phyloP scores from a whole-genome alignment of 805 yeast genomes.

The Saccharomycopsis sp. region DNA sequence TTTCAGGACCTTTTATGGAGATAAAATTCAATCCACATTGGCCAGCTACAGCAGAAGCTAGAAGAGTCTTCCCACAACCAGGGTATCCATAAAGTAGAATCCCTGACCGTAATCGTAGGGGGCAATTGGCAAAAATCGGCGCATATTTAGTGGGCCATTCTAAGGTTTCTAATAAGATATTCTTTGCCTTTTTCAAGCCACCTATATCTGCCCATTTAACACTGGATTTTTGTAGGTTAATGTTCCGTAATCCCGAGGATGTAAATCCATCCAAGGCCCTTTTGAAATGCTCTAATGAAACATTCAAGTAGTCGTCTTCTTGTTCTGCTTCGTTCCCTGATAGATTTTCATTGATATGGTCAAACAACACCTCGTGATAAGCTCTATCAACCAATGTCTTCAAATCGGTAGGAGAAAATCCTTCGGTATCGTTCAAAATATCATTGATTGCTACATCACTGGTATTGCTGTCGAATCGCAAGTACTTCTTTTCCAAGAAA shows the following conservation, averaged over 20 bases:
- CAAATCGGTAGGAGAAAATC: slow-evolving; percentile 80
- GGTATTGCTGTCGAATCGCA: slow-evolving; percentile 31
- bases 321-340: neutral
- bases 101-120: slow-evolving; percentile 84
- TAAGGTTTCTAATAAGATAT: slow-evolving; percentile 71
- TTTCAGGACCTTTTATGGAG: slow-evolving; percentile 93
- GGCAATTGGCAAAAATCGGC: slow-evolving; percentile 86
- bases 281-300: slow-evolving; percentile 38
- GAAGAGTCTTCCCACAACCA: slow-evolving; percentile 92
- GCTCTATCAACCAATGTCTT: slow-evolving; percentile 65
- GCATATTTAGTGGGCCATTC: slow-evolving; percentile 98
- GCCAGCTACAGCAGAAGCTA: slow-evolving; percentile 90
- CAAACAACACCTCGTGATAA: slow-evolving; percentile 39
- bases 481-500: slow-evolving; percentile 32
- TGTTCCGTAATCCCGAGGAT: slow-evolving; percentile 82
- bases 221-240: slow-evolving; percentile 70
- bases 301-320: neutral
- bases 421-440: slow-evolving; percentile 71
- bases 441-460: slow-evolving; percentile 36
- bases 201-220: slow-evolving; percentile 86
- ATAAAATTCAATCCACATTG: slow-evolving; percentile 93
- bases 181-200: slow-evolving; percentile 73
- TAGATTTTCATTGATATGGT: slow-evolving; percentile 1
- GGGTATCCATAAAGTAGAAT: slow-evolving; percentile 90
- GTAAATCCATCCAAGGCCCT: slow-evolving; percentile 60